Evolutionary conservation across 1,284 basidiomycete genomes (phyloP), one percentile per base, ranked within the genome.

Genomic region (Marasmius fiardii): DNA sequence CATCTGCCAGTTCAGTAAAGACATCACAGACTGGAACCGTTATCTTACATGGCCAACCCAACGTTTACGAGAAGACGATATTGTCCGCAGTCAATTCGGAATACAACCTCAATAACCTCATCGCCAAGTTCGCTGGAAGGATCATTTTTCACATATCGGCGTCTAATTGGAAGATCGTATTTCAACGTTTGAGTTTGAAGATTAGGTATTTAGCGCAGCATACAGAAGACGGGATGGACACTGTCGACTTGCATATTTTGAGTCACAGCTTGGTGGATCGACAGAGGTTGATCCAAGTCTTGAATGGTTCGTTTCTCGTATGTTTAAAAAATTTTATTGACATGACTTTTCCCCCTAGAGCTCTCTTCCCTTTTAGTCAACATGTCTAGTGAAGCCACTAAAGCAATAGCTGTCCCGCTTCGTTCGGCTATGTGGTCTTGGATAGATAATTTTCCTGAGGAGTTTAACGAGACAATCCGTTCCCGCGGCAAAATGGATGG

Each of bases 371-470:
- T 93, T 2, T 84, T 97, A 47, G 82, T 95, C 16, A 92, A 91
- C 66, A 89, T 97, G 80, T 86, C 86, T 63, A 80, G 80, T 43
- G 86, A 90, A 35, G 83, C 87, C 0, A 92, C 93, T 63, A 72
- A 82, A 3, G 85, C 88, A 0, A 78, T 95, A 33, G 86, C 92
- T 0, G 74, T 83, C 5, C 85, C 88, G 18, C 76, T 98, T 33
- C 84, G 93, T 14, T 80, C 83, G 34, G 92, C 92, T 0, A 79
- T 97, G 28, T 96, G 94, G 93, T 92, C 92, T 58, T 98, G 93
- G 93, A 88, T 97, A 50, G 87, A 92, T 48, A 78, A 85, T 14
- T 91, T 89, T 65, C 90, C 93, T 0, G 72, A 77, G 11, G 93
- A 98, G 65, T 97, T 88, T 67, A 87, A 88, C 51, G 85, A 89